Evolutionary conservation across 495 filamentous ascomycete species (phyloP).

Genomic region (Daldinia concentrica): DNA sequence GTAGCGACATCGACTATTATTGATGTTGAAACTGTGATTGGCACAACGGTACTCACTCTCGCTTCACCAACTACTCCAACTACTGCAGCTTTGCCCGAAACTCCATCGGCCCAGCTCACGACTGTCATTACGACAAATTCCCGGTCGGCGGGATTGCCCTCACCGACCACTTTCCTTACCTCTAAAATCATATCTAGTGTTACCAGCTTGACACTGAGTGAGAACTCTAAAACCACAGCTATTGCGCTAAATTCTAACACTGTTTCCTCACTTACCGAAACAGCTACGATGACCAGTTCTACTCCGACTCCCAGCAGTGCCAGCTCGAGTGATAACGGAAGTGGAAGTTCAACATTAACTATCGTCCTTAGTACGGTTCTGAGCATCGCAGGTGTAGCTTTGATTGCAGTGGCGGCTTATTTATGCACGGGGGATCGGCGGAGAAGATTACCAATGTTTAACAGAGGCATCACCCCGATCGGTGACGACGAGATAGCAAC

Average conservation of each 20-base stretch:
- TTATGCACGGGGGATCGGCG: constrained; percentile 47
- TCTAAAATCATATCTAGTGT: constrained; percentile 19
- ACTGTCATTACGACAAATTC: constrained; percentile 36
- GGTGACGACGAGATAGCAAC: constrained; percentile 63
- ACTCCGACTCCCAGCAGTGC: constrained; percentile 22
- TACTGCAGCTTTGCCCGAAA: constrained; percentile 22
- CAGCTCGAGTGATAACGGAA: constrained; percentile 12
- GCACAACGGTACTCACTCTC: constrained; percentile 26
- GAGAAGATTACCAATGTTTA: constrained; percentile 51
- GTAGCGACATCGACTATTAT: constrained; percentile 10
- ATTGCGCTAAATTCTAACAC: constrained; percentile 8
- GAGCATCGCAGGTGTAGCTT: constrained; percentile 47
- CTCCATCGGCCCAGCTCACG: constrained; percentile 28
- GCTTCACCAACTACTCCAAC: constrained; percentile 23
- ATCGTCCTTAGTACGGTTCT: constrained; percentile 57
- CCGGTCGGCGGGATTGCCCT: constrained; percentile 16
- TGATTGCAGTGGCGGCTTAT: constrained; percentile 47
- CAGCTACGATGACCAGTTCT: constrained; percentile 30
- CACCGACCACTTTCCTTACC: constrained; percentile 36
- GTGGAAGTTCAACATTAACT: constrained; percentile 24
- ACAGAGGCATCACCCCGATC: constrained; percentile 58
- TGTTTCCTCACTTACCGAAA: constrained; percentile 15
- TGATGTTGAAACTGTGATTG: constrained; percentile 8
- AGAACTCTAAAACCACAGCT: constrained; percentile 13
- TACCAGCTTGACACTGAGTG: constrained; percentile 15